Conservation (phyloP, 306 rosid species). For the Senna tora region DNA sequence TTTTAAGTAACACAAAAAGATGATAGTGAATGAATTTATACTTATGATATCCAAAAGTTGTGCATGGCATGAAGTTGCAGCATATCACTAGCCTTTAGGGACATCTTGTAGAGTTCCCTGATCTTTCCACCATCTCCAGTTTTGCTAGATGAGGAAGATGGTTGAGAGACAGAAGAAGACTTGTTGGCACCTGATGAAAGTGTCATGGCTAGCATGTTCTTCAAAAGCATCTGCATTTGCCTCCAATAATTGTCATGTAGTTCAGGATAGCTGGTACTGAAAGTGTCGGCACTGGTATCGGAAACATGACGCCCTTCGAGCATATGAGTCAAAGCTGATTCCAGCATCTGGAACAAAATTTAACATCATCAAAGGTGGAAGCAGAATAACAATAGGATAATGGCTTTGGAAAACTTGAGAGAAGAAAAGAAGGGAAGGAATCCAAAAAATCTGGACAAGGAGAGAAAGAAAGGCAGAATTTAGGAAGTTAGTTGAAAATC, state of each 20-base stretch:
- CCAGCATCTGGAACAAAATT: constrained; percentile 69
- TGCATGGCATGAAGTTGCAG: constrained; percentile 66
- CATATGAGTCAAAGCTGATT: constrained; percentile 75
- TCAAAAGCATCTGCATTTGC: constrained; percentile 81
- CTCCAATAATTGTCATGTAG: constrained; percentile 79
- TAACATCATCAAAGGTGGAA: neutral
- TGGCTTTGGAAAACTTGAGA: neutral
- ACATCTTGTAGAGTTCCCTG: constrained; percentile 80
- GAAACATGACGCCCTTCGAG: constrained; percentile 82
- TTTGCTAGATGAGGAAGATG: constrained; percentile 49
- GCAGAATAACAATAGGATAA: neutral
- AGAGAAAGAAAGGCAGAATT: too few relatives aligned
- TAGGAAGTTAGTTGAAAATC: too few relatives aligned
- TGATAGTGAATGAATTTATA: neutral
- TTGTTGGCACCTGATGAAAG: constrained; percentile 58
- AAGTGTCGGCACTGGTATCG: constrained; percentile 50
- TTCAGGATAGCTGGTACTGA: constrained; percentile 51
- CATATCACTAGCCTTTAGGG: constrained; percentile 65
- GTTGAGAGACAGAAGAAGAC: constrained; percentile 46
- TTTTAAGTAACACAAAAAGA: too few relatives aligned
- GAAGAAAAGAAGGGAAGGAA: neutral
- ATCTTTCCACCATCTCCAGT: constrained; percentile 71
- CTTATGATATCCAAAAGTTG: constrained; percentile 65
- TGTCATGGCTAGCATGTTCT: constrained; percentile 69
- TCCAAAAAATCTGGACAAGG: too few relatives aligned